Evolutionary conservation across 1,284 basidiomycete species (phyloP).

Genomic region (Ceratobasidium sp.): DNA sequence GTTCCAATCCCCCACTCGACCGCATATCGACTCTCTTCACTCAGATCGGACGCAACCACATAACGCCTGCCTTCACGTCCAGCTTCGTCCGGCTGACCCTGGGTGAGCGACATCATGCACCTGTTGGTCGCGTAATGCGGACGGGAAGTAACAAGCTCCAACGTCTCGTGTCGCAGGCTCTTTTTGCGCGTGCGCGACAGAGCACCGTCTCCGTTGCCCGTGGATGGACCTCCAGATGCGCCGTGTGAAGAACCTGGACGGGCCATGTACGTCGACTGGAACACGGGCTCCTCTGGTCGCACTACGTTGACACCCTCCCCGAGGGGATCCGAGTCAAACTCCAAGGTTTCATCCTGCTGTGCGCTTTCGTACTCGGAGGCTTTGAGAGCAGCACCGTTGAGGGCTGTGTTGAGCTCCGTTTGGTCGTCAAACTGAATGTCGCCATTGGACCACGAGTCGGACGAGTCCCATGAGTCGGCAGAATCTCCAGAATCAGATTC

Average conservation of each 20-base stretch:
- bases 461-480: slow-evolving; percentile 19
- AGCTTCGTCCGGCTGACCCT: slow-evolving; percentile 55
- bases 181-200: slow-evolving; percentile 29
- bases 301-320: slow-evolving; percentile 92
- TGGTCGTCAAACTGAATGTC: slow-evolving; percentile 76
- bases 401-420: slow-evolving; percentile 74
- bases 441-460: slow-evolving; percentile 53
- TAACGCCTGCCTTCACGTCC: slow-evolving; percentile 62
- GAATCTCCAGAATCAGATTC: slow-evolving; percentile 33
- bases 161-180: slow-evolving; percentile 46
- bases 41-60: slow-evolving; percentile 91
- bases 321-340: slow-evolving; percentile 64
- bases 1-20: slow-evolving; percentile 98
- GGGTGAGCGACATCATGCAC: slow-evolving; percentile 88
- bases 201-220: not conserved
- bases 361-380: slow-evolving; percentile 56
- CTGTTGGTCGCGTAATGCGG: slow-evolving; percentile 90
- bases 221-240: not conserved
- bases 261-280: slow-evolving; percentile 40
- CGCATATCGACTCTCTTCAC: slow-evolving; percentile 89
- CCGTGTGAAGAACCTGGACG: slow-evolving; percentile 1
- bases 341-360: slow-evolving; percentile 58
- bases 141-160: slow-evolving; percentile 71
- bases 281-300: slow-evolving; percentile 45
- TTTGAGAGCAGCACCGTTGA: slow-evolving; percentile 68